Conservation (phyloP, 1,284 basidiomycete species). For the Pseudozyma thailandica region DNA sequence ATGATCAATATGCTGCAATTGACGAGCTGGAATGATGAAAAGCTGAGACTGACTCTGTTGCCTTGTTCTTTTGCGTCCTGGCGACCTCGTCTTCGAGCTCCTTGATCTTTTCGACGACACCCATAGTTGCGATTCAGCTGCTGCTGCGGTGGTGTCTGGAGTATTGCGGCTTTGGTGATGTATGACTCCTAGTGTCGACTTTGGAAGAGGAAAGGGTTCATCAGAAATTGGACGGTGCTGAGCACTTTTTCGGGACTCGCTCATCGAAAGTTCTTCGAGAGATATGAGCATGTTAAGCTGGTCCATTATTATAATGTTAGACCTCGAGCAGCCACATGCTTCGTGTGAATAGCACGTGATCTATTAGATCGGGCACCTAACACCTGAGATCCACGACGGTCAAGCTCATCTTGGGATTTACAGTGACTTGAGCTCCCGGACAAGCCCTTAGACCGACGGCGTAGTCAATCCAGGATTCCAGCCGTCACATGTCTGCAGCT, state of each 20-base stretch:
- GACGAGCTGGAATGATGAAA: background rate
- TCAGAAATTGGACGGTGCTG: slow-evolving; percentile 1
- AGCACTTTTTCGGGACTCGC: slow-evolving; percentile 4
- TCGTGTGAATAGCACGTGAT: no score
- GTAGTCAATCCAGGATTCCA: no score
- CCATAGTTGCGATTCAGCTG: slow-evolving; percentile 43
- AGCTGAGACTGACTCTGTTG: slow-evolving; percentile 54
- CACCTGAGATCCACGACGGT: no score
- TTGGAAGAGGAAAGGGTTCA: background rate
- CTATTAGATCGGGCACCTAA: no score
- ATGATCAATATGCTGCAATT: background rate
- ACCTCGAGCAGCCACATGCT: no score
- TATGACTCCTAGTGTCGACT: background rate
- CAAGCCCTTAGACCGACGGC: no score
- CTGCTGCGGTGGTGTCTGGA: background rate
- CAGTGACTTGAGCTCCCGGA: no score
- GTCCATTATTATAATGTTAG: background rate
- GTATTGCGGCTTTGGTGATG: background rate
- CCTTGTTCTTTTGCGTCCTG: slow-evolving; percentile 70
- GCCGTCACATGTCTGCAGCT: no score
- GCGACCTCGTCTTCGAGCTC: slow-evolving; percentile 98
- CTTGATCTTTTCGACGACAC: slow-evolving; percentile 76
- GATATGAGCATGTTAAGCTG: background rate
- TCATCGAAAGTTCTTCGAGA: background rate
- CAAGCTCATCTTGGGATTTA: no score